phyloP scores from a whole-genome alignment of 495 filamentous ascomycete species.

The Penicillium roqueforti region DNA sequence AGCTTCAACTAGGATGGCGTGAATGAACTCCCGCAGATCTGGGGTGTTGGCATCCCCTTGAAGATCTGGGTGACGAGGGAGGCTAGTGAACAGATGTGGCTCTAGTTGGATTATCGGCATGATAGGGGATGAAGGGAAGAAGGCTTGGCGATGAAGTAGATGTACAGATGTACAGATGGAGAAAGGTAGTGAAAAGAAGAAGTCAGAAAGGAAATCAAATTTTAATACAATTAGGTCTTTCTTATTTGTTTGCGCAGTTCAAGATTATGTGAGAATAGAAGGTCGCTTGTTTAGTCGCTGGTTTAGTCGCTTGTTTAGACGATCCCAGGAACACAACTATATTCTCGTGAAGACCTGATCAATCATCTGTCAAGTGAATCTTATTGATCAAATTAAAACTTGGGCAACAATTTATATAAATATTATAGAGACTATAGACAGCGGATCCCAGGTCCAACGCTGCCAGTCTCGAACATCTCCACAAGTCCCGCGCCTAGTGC shows the following conservation, averaged over 20 bases:
- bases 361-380: neutral
- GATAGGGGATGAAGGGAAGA: neutral
- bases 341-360: neutral
- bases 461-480: conserved; percentile 81
- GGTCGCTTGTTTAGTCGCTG: neutral
- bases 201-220: neutral
- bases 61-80: conserved; percentile 33
- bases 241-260: neutral
- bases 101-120: conserved; percentile 27
- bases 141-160: neutral
- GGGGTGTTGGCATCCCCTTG: conserved; percentile 10
- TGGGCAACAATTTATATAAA: neutral
- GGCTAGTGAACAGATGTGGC: conserved; percentile 28
- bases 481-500: conserved; percentile 74
- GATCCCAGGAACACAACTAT: neutral
- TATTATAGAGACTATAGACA: conserved; percentile 34
- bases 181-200: neutral
- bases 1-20: conserved; percentile 50
- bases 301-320: neutral
- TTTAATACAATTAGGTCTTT: neutral
- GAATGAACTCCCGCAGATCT: conserved; percentile 20
- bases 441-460: conserved; percentile 70
- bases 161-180: neutral
- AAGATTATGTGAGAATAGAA: neutral
- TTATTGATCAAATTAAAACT: neutral